Evolutionary conservation across 768 basidiomycete species (phyloP), one percentile per base, ranked within the genome.

Genomic region (Suillus alpinus): DNA sequence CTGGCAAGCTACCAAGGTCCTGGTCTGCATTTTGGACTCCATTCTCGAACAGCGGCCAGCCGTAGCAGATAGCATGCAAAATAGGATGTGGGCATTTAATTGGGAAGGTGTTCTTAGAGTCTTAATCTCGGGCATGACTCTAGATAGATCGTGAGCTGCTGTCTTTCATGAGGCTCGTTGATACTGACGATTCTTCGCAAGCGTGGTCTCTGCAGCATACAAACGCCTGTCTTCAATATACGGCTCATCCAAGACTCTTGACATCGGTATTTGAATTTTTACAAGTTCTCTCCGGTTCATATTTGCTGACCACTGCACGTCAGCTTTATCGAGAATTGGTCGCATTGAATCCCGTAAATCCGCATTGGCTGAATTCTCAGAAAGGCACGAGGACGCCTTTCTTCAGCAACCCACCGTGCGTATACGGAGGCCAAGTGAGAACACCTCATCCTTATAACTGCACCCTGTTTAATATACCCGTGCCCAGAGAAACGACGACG

Each of bases 91-190:
- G 53, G 83, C 86, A 5, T 76, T 91, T 56, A 77, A 77, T 37
- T 92, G 90, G 89, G 78, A 83, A 58, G 76, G 77, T 53, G 81
- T 91, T n/a, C 71, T 91, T 20, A 80, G 82, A 34, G 75, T 83
- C 4, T 74, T 85, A 12, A 77, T 77, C 44, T 74, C 79, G 13
- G 75, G 75, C 65, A 81, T 78, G 7, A 59, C 71, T 16, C 61
- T 80, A 32, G 63, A 73, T 52, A 57, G 63, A 40, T 58, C 58
- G 76, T 77, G 60, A 46, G 68, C 68, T 46, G 10, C 20, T 29
- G 4, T 51, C 58, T 62, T 56, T 65, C 50, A 31, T 1, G 2
- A 37, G 52, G 29, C 20, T 43, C 60, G 66, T 69, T 52, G 34
- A 31, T 20, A 16, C 49, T 51, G 50, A 12, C 16, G 31, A 39